Conservation (phyloP, 1,284 basidiomycete species). For the Leccinum griseonigrum region DNA sequence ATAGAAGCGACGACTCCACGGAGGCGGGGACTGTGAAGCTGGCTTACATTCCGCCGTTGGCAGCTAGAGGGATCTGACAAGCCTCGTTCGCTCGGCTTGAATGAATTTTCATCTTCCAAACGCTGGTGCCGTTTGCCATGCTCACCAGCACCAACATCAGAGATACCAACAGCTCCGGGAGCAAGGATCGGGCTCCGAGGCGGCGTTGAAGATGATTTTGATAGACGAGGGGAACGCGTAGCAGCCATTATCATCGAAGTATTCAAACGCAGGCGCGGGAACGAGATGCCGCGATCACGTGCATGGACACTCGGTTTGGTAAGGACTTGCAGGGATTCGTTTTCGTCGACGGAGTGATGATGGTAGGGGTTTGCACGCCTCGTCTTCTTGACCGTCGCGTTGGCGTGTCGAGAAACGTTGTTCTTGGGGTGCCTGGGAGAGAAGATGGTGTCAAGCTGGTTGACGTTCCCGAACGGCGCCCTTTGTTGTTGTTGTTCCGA, state of each 20-base stretch:
- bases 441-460: not conserved
- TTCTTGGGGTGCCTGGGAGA: not conserved
- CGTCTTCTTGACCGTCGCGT: conserved; percentile 2
- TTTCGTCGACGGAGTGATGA: conserved; percentile 18
- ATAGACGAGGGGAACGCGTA: conserved; percentile 7
- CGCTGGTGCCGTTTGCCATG: not conserved
- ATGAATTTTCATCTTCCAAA: not conserved
- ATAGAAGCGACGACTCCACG: conserved; percentile 12
- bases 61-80: not conserved
- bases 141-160: not conserved
- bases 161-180: not conserved
- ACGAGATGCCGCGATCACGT: conserved; percentile 11
- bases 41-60: not conserved
- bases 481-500: not conserved
- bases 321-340: conserved; percentile 14
- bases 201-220: conserved; percentile 10
- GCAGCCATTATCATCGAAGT: not conserved
- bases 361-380: conserved; percentile 8
- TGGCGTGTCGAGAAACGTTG: not conserved
- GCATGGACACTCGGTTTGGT: not conserved
- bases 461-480: conserved; percentile 3
- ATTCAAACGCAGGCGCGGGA: conserved; percentile 13
- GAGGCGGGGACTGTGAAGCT: not conserved
- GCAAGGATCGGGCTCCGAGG: conserved; percentile 1
- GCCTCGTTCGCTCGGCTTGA: not conserved